Conservation (phyloP, 1,284 basidiomycete species). For the Leccinum ponderosum region DNA sequence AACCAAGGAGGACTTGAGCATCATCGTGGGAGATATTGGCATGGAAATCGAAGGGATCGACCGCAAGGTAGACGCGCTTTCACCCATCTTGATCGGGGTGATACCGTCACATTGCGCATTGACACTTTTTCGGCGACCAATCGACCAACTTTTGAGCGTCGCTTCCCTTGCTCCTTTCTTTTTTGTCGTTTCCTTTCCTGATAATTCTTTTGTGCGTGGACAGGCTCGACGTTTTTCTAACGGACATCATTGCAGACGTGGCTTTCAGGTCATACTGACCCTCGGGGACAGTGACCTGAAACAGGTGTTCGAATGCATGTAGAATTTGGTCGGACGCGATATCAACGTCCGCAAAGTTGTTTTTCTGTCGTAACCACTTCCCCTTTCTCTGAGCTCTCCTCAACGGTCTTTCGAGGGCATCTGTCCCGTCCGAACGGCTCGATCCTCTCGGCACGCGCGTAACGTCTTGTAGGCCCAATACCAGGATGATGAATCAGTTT, state of each 20-base stretch:
- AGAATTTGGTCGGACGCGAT: too few species aligned
- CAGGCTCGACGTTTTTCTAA: constrained; percentile 12
- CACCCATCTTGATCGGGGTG: too few species aligned
- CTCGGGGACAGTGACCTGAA: too few species aligned
- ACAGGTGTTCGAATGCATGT: too few species aligned
- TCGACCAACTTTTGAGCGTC: constrained; percentile 7
- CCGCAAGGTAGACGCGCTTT: constrained; percentile 27
- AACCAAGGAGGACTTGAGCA: constrained; percentile 37
- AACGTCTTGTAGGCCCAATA: constrained; percentile 23
- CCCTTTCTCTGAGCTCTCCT: too few species aligned
- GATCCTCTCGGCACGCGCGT: not conserved
- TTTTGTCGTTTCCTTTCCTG: too few species aligned
- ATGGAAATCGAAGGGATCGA: too few species aligned
- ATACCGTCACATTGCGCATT: too few species aligned
- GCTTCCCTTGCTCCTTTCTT: not conserved
- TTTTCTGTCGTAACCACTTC: too few species aligned
- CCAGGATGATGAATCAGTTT: constrained; percentile 32
- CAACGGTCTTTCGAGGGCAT: not conserved
- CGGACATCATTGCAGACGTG: not conserved
- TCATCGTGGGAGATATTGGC: constrained; percentile 44
- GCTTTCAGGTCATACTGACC: too few species aligned
- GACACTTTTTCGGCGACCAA: constrained; percentile 7
- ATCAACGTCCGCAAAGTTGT: too few species aligned
- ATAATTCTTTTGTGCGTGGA: not conserved
- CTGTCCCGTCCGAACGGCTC: not conserved